Evolutionary conservation across 1,284 basidiomycete species (phyloP).

Genomic region (Ceraceosorus bombacis): DNA sequence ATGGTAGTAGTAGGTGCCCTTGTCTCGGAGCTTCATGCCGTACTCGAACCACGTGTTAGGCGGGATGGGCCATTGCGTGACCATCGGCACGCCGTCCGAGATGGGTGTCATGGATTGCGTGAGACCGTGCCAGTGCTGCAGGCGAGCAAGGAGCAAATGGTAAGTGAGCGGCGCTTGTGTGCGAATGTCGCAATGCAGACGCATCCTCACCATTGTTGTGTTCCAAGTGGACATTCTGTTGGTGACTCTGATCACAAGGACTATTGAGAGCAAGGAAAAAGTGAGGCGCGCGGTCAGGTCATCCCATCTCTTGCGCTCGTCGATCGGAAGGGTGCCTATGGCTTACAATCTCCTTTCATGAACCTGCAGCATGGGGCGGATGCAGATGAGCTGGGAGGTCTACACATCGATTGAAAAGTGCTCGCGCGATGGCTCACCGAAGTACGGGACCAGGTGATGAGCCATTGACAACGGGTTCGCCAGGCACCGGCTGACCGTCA

Average conservation of each 20-base stretch:
- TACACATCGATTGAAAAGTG: not conserved
- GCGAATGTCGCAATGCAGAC: not conserved
- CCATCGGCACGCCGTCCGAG: slow-evolving; percentile 32
- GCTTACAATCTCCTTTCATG: too few relatives aligned
- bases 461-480: slow-evolving; percentile 19
- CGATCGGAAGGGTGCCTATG: too few relatives aligned
- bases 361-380: too few relatives aligned
- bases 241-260: slow-evolving; percentile 17
- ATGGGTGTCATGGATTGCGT: slow-evolving; percentile 27
- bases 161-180: not conserved
- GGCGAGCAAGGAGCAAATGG: not conserved
- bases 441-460: slow-evolving; percentile 31
- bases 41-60: slow-evolving; percentile 28
- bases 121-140: slow-evolving; percentile 31
- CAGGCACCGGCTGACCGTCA: not conserved
- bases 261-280: not conserved
- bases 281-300: not conserved
- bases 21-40: slow-evolving; percentile 15
- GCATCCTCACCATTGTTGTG: slow-evolving; percentile 19
- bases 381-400: not conserved
- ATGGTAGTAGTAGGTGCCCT: slow-evolving; percentile 31
- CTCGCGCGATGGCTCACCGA: slow-evolving; percentile 24
- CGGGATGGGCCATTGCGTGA: slow-evolving; percentile 33
- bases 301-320: too few relatives aligned
- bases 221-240: slow-evolving; percentile 23